A percentile compares a stretch with the other conserved stretches of the same genome.
phyloP scores from a whole-genome alignment of 306 rosid species.

The Vicia villosa region DNA sequence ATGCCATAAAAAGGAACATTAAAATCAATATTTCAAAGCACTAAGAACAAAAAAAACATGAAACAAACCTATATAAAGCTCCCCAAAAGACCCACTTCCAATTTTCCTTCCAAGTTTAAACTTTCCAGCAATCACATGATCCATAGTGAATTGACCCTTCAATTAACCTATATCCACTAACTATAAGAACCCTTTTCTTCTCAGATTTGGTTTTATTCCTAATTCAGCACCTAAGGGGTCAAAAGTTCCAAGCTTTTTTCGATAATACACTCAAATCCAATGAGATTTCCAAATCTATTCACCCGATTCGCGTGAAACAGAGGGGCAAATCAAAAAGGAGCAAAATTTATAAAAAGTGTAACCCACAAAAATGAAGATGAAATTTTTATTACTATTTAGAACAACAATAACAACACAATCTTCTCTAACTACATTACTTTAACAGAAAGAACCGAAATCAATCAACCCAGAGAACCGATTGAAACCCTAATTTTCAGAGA shows the following conservation, averaged over 20 bases:
- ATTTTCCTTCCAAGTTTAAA: conserved; percentile 98
- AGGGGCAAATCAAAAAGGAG: conserved; percentile 29
- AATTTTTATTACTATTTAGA: conserved; percentile 23
- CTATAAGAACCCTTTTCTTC: conserved; percentile 37
- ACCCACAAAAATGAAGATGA: conserved; percentile 40
- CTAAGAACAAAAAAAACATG: conserved; percentile 9
- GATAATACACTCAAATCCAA: conserved; percentile 39
- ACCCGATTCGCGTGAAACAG: conserved; percentile 16
- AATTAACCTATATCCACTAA: conserved; percentile 41
- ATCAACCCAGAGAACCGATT: conserved; percentile 38
- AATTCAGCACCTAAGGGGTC: conserved; percentile 46
- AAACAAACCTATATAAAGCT: conserved; percentile 83
- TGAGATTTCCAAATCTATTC: conserved; percentile 33
- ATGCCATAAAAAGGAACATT: conserved; percentile 1
- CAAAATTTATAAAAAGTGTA: conserved; percentile 34
- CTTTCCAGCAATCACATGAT: conserved; percentile 88
- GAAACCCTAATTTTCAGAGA: conserved; percentile 49
- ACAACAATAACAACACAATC: conserved; percentile 14
- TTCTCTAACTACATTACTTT: conserved; percentile 45
- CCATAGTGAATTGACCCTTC: conserved; percentile 68
- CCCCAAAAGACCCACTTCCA: conserved; percentile 99
- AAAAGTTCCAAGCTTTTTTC: conserved; percentile 37
- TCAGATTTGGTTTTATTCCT: conserved; percentile 48
- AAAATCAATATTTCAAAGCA: not conserved
- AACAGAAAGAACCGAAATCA: conserved; percentile 9